phyloP scores from a whole-genome alignment of 2,329 filamentous ascomycete genomes.

The Neopestalotiopsis rosae region DNA sequence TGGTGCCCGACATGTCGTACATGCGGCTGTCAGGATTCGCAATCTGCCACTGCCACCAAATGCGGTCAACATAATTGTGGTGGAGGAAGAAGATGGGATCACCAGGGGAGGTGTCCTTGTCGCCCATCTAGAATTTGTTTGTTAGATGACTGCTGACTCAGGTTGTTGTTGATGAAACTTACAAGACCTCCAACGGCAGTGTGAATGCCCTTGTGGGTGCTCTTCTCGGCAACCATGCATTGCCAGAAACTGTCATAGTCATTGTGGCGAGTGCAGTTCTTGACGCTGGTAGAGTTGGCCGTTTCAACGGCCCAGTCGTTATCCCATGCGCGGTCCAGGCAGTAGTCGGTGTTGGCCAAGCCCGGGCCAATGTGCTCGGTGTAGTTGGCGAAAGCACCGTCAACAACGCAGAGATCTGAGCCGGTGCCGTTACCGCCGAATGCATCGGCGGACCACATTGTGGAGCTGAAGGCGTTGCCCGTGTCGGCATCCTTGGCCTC shows the following conservation, averaged over 20 bases:
- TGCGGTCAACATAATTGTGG: constrained; percentile 30
- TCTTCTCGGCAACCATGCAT: background rate
- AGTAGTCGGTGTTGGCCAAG: constrained; percentile 26
- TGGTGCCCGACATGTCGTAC: constrained; percentile 19
- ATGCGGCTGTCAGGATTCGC: constrained; percentile 26
- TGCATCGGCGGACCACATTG: constrained; percentile 35
- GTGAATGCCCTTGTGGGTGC: constrained; percentile 11
- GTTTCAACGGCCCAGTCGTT: constrained; percentile 1
- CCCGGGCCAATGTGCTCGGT: constrained; percentile 36
- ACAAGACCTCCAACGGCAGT: constrained; percentile 8
- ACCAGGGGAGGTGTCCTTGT: constrained; percentile 7
- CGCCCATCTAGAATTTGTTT: background rate
- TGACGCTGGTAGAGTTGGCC: background rate
- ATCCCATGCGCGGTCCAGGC: constrained; percentile 26
- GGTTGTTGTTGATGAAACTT: background rate
- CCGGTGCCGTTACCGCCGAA: constrained; percentile 39
- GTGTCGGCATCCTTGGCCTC: constrained; percentile 27
- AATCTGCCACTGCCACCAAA: constrained; percentile 34
- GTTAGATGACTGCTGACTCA: background rate
- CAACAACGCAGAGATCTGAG: constrained; percentile 33
- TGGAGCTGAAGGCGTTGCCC: constrained; percentile 27
- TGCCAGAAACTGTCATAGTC: constrained; percentile 5
- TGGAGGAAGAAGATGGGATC: constrained; percentile 33
- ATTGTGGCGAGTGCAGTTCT: constrained; percentile 4
- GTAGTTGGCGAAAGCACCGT: constrained; percentile 41